Evolutionary conservation across 495 filamentous ascomycete genomes (phyloP), one percentile per base, ranked within the genome.

Genomic region (Annulohypoxylon nitens): DNA sequence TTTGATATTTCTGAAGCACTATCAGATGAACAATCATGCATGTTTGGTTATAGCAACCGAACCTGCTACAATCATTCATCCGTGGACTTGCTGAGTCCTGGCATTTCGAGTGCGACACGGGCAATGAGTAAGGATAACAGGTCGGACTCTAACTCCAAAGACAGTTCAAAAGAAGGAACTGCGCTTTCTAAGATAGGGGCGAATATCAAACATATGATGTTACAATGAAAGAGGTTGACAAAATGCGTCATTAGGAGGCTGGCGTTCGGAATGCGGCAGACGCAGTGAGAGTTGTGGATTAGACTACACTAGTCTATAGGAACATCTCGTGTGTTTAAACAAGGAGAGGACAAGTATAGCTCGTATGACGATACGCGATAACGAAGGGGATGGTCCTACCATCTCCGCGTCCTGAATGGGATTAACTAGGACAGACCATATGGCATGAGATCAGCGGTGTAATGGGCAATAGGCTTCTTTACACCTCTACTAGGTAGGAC

Each of bases 361-460:
- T 30, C 12, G 48, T 53, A 26, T 20, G 48, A 30, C 9, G 48
- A 53, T 18, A 30, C 11, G 26, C 48, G 11, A 53, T 23, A 53
- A 12, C 48, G 20, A 53, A 25, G 48, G 20, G 48, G 11, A 53
- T 53, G 48, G 48, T 53, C 20, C 25, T 53, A 25, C 48, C 48
- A 26, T 2, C 11, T 53, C 6, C 23, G 11, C 14, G 16, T 11
- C 25, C 20, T 12, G 11, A 53, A 53, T 12, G 48, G 18, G 23
- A 25, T 23, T 23, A 18, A 12, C 47, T 9, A 11, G 48, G 25
- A 30, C 20, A 53, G 16, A 14, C 48, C 23, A 53, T 53, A 20
- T 53, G 48, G n/a, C 43, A 47, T 47, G 16, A 16, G 43, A 47
- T 47, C 43, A 20, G 43, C 43, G 43, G n/a, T 47, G 41, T 45